Conservation (phyloP, 805 yeast genomes). For the Suhomyces emberorum region DNA sequence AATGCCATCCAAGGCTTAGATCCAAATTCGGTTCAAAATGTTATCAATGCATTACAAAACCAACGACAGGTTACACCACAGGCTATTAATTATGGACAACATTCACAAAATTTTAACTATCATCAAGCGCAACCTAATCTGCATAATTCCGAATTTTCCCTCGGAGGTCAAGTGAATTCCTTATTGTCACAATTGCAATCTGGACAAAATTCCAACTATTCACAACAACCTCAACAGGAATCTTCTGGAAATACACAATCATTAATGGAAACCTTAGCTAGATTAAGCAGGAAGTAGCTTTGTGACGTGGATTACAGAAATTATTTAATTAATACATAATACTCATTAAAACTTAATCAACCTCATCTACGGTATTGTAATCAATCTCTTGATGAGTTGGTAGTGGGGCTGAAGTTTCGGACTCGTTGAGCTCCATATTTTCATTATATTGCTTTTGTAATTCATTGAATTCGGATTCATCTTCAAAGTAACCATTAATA, state of each 20-base stretch:
- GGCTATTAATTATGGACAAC: neutral
- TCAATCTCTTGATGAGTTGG: conserved; percentile 10
- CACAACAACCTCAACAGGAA: conserved; percentile 11
- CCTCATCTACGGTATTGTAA: conserved; percentile 11
- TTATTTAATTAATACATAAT: conserved; percentile 1
- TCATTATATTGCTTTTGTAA: conserved; percentile 48
- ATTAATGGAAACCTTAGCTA: conserved; percentile 36
- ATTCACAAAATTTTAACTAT: conserved; percentile 5
- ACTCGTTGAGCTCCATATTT: conserved; percentile 13
- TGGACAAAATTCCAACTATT: conserved; percentile 6
- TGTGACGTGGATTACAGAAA: neutral
- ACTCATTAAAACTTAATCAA: conserved; percentile 11
- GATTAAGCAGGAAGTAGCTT: conserved; percentile 28
- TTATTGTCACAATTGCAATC: conserved; percentile 26
- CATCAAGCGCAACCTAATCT: conserved; percentile 12
- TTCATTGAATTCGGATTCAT: conserved; percentile 63
- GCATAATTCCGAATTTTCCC: too few relatives aligned
- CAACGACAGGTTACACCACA: conserved; percentile 10
- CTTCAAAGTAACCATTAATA: conserved; percentile 70
- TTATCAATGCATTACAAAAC: conserved; percentile 27
- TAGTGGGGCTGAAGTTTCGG: too few relatives aligned
- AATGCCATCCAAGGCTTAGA: conserved; percentile 25
- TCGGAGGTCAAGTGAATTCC: conserved; percentile 24
- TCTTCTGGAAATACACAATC: conserved; percentile 19
- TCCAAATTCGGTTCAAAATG: conserved; percentile 32